Percentiles rank a stretch among this genome's conserved stretches.
These are phyloP conservation scores for Xylaria sp. DNA, from an alignment of 2,329 filamentous ascomycete species.

Conservation along the genomic window DNA sequence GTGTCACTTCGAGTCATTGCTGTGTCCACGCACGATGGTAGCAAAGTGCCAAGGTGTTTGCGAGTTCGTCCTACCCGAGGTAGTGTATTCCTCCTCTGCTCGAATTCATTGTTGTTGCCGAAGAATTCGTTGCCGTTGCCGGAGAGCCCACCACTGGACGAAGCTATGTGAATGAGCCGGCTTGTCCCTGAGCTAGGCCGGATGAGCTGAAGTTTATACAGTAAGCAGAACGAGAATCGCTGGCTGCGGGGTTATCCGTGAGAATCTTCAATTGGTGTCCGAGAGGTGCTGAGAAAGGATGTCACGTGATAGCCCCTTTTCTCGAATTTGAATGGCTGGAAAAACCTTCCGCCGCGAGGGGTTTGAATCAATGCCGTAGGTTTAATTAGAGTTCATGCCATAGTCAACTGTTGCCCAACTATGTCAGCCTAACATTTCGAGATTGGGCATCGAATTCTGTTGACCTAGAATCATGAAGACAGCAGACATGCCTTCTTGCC, in stretches of 20 bases:
- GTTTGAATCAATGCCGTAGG: neutral
- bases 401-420: neutral
- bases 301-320: slow-evolving; percentile 13
- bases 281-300: neutral
- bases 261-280: neutral
- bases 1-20: neutral
- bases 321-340: neutral
- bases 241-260: too few relatives aligned
- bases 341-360: slow-evolving; percentile 12
- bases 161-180: too few relatives aligned
- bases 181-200: too few relatives aligned
- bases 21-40: too few relatives aligned
- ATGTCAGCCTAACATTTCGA: neutral
- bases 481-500: neutral
- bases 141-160: too few relatives aligned
- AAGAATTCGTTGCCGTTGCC: too few relatives aligned
- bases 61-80: too few relatives aligned
- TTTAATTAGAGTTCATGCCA: slow-evolving; percentile 15
- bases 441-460: too few relatives aligned
- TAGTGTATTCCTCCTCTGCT: neutral
- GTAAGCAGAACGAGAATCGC: too few relatives aligned
- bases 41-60: too few relatives aligned
- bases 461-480: too few relatives aligned
- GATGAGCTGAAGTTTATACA: too few relatives aligned
- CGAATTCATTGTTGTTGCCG: neutral